Base-by-base conservation (phyloP, 345 rosid genomes). In the Pelargonium nanum region DNA sequence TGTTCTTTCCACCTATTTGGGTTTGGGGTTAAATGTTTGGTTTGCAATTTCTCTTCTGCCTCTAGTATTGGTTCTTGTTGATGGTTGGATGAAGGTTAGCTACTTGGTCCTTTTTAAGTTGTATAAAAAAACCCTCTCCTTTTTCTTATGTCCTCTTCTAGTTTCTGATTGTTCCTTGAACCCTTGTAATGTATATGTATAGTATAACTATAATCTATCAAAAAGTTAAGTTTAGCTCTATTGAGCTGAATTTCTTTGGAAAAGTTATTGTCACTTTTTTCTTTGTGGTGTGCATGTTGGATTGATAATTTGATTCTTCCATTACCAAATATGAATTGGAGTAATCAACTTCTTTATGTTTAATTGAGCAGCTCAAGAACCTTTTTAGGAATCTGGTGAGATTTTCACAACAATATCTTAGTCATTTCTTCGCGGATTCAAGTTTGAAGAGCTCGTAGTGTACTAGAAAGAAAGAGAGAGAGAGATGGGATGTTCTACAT, bases 401-500 rank as follows among this genome's bases (percentile, higher is more conserved):
- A 22, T 57, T 59, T 19, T 62, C 58, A n/a, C 58, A 58, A 51
- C 63, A 57, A 53, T 22, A 63, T 50, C 5, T 15, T 55, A 52
- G 59, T 32, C 45, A 64, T 70, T 71, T 68, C 52, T 59, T 58
- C 55, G 66, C 73, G 57, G 69, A 65, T 74, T 70, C 62, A 55
- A 55, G 74, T 67, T 53, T 67, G 60, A 61, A 61, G 55, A 68
- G 62, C 58, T 71, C 58, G 7, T 58, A 71, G 64, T 19, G 60
- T 8, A 22, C 17, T 26, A 40, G 57, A 25, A 51, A 58, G 34
- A 55, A 22, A 62, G 19, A 50, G 63, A 21, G 62, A 72, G 53
- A 57, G 74, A 77, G 54, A 89, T 93, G 99, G 97, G 99, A 79
- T 93, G 99, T 80, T 87, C 97, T 28, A 82, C 81, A 59, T 89